A percentile compares a stretch with the other conserved stretches of the same genome.
These are phyloP conservation scores for Fraxinus angustifolia DNA, from an alignment of 305 asterid species.

Conservation along the genomic window DNA sequence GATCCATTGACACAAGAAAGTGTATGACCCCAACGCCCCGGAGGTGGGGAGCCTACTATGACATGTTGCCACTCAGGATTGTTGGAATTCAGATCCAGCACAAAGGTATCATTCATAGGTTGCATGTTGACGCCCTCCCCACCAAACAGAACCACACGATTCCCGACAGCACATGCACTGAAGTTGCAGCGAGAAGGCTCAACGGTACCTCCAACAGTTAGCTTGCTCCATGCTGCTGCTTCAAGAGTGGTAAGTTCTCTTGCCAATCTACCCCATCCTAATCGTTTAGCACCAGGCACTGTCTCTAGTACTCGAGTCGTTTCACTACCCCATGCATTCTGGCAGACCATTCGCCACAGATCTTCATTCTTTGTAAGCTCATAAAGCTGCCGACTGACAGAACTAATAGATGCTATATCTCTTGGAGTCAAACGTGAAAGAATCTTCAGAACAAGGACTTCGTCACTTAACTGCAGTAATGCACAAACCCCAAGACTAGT, in stretches of 20 bases:
- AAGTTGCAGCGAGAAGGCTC: conserved; percentile 96
- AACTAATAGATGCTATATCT: conserved; percentile 54
- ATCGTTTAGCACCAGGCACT: conserved; percentile 48
- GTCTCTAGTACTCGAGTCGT: conserved; percentile 47
- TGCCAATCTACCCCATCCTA: conserved; percentile 59
- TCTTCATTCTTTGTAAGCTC: conserved; percentile 49
- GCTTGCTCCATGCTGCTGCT: conserved; percentile 56
- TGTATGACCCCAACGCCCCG: conserved; percentile 89
- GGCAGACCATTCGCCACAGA: conserved; percentile 58
- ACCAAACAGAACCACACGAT: conserved; percentile 84
- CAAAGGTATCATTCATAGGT: conserved; percentile 85
- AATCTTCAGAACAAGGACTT: conserved; percentile 44
- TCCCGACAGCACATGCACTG: conserved; percentile 94
- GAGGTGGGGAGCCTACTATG: conserved; percentile 81
- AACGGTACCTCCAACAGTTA: conserved; percentile 68
- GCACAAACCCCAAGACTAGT: conserved; percentile 42
- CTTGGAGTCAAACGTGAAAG: conserved; percentile 50
- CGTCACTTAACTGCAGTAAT: conserved; percentile 46
- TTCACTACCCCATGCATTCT: conserved; percentile 61
- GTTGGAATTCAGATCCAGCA: conserved; percentile 67
- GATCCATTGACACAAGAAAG: conserved; percentile 82
- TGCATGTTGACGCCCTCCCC: conserved; percentile 97
- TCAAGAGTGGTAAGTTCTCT: conserved; percentile 59
- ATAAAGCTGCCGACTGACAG: conserved; percentile 43
- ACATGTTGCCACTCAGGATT: conserved; percentile 76